phyloP scores from a whole-genome alignment of 306 rosid genomes.

The Datisca glomerata region DNA sequence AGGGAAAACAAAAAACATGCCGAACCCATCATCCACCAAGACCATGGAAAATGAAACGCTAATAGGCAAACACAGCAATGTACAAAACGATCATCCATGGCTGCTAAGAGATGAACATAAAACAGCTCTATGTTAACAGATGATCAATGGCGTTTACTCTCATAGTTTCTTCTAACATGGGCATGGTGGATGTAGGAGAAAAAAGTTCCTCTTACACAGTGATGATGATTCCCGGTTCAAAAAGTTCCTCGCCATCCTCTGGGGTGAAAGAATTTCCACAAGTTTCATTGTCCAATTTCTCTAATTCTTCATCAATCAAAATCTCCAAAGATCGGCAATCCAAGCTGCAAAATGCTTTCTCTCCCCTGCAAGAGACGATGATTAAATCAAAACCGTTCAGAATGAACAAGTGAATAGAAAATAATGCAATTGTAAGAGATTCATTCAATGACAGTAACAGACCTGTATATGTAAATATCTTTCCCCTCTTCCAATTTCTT shows the following conservation, averaged over 20 bases:
- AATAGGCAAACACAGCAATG: slow-evolving; percentile 42
- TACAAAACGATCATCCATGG: slow-evolving; percentile 95
- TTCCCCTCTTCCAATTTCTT: slow-evolving; percentile 67
- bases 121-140: slow-evolving; percentile 71
- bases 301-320: slow-evolving; percentile 56
- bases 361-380: slow-evolving; percentile 53
- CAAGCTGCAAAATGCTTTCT: slow-evolving; percentile 76
- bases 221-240: slow-evolving; percentile 34
- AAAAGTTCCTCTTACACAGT: slow-evolving; percentile 20
- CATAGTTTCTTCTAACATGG: slow-evolving; percentile 15
- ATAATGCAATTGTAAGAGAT: too few species aligned
- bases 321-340: slow-evolving; percentile 65
- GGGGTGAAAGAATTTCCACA: slow-evolving; percentile 24
- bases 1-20: slow-evolving; percentile 28
- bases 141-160: slow-evolving; percentile 42
- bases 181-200: slow-evolving; percentile 8
- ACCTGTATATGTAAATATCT: slow-evolving; percentile 91
- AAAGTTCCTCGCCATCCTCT: slow-evolving; percentile 24
- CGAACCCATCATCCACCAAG: slow-evolving; percentile 30
- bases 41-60: slow-evolving; percentile 36
- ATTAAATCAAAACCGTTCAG: not conserved
- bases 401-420: slow-evolving; percentile 3
- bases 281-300: slow-evolving; percentile 24
- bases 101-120: slow-evolving; percentile 57
- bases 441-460: slow-evolving; percentile 9